Conservation (phyloP, 2,329 filamentous ascomycete species). For the Bimuria novae-zelandiae region DNA sequence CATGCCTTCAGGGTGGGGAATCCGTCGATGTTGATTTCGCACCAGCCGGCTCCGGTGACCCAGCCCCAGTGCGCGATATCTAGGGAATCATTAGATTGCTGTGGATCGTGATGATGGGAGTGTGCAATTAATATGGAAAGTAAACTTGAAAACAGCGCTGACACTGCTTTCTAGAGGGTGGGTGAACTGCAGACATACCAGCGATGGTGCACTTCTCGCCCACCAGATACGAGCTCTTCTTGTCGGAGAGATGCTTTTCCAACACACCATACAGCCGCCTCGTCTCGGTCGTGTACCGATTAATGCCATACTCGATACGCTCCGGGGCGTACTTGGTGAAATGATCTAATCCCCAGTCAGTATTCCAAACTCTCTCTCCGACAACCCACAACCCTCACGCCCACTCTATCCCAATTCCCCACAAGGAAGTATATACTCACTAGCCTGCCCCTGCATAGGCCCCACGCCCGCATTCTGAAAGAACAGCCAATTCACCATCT, state of each 20-base stretch:
- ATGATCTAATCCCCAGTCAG: conserved; percentile 60
- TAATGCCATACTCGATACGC: conserved; percentile 79
- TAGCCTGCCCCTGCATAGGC: conserved; percentile 79
- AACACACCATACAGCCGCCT: conserved; percentile 80
- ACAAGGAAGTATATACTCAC: conserved; percentile 30
- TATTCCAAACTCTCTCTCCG: background rate
- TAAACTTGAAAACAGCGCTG: no score
- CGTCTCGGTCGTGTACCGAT: conserved; percentile 82
- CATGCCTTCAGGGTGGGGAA: conserved; percentile 79
- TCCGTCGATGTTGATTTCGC: conserved; percentile 70
- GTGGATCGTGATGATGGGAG: no score
- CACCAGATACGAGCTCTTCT: conserved; percentile 57
- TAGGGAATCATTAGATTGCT: background rate
- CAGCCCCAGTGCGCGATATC: conserved; percentile 84
- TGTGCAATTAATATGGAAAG: no score
- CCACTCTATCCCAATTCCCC: background rate
- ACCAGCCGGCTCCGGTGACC: conserved; percentile 65
- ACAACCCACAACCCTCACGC: background rate
- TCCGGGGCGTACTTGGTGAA: conserved; percentile 82
- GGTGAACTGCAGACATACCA: conserved; percentile 18
- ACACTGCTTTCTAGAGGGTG: background rate
- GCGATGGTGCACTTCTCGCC: conserved; percentile 67
- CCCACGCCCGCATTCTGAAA: conserved; percentile 78
- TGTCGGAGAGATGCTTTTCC: conserved; percentile 67
- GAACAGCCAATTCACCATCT: conserved; percentile 73